Conservation (phyloP, 495 filamentous ascomycete genomes). For the Talaromyces borbonicus region DNA sequence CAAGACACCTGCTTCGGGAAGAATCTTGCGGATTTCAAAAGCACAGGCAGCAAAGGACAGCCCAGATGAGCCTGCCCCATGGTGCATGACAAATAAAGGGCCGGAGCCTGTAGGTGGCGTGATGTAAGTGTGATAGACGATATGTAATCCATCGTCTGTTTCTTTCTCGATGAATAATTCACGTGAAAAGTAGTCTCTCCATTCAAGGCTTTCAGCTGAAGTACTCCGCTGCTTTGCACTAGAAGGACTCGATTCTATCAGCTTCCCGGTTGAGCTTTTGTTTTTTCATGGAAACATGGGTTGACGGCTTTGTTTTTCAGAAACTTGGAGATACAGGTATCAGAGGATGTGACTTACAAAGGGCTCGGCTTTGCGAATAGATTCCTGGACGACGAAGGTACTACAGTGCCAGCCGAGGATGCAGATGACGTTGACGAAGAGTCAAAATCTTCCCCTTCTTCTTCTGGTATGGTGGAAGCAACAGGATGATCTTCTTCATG, state of each 20-base stretch:
- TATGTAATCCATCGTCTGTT: slow-evolving; percentile 26
- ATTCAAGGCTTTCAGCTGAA: slow-evolving; percentile 43
- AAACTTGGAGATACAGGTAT: too few relatives aligned
- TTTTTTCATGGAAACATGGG: background rate
- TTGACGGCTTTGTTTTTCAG: too few relatives aligned
- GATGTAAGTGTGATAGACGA: slow-evolving; percentile 78
- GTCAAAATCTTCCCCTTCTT: slow-evolving; percentile 49
- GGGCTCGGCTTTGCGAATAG: slow-evolving; percentile 56
- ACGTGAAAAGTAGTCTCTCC: slow-evolving; percentile 82
- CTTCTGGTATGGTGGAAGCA: slow-evolving; percentile 18
- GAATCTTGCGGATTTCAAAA: slow-evolving; percentile 60
- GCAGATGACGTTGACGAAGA: slow-evolving; percentile 65
- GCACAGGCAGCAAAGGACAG: slow-evolving; percentile 79
- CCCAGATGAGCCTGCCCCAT: slow-evolving; percentile 83
- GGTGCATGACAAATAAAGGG: slow-evolving; percentile 81
- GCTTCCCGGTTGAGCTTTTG: background rate
- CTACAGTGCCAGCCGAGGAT: slow-evolving; percentile 82
- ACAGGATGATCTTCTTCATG: slow-evolving; percentile 31
- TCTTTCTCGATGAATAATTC: slow-evolving; percentile 61
- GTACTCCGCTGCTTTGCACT: background rate
- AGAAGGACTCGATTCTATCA: slow-evolving; percentile 1
- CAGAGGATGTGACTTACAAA: background rate
- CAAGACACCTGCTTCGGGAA: slow-evolving; percentile 76
- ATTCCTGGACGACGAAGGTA: slow-evolving; percentile 65
- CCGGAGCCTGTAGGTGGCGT: slow-evolving; percentile 47